A percentile compares a stretch with the other conserved stretches of the same genome.
These are phyloP conservation scores for Malus hybrid DNA, from an alignment of 331 rosid genomes.

Conservation along the genomic window DNA sequence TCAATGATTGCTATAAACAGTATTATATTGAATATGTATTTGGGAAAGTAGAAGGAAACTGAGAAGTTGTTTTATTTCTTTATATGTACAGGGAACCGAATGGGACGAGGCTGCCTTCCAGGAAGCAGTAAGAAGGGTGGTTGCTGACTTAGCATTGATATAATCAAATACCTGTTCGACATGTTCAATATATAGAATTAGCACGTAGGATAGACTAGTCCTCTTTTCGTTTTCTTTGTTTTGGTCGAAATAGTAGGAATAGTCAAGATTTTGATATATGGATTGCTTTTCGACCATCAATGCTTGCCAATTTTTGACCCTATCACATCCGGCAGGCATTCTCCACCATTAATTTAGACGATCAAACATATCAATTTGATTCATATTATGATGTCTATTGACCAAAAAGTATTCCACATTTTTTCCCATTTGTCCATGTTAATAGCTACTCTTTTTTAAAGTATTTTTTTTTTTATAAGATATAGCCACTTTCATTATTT, in stretches of 20 bases:
- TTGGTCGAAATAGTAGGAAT: too few relatives aligned
- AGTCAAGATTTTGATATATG: conserved; percentile 10
- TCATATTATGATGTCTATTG: neutral
- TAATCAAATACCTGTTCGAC: neutral
- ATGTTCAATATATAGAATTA: neutral
- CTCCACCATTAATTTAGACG: neutral
- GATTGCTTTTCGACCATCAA: neutral
- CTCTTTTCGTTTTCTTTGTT: too few relatives aligned
- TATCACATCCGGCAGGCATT: neutral
- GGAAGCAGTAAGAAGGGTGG: conserved; percentile 78
- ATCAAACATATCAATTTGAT: neutral
- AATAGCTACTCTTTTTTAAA: neutral
- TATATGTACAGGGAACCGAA: conserved; percentile 42
- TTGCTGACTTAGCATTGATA: conserved; percentile 40
- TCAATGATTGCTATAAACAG: neutral
- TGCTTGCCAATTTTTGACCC: neutral
- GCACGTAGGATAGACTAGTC: neutral
- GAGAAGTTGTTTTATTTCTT: neutral
- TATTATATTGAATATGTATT: neutral
- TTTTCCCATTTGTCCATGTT: neutral
- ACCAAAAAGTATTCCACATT: too few relatives aligned
- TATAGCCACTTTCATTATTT: too few relatives aligned
- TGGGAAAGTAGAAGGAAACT: neutral
- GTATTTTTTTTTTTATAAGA: neutral
- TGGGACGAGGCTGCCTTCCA: conserved; percentile 76